Percentiles rank a stretch among this genome's conserved stretches.
These are phyloP conservation scores for Flaveria sonorensis DNA, from an alignment of 129 eudicot genomes.

Conservation along the genomic window DNA sequence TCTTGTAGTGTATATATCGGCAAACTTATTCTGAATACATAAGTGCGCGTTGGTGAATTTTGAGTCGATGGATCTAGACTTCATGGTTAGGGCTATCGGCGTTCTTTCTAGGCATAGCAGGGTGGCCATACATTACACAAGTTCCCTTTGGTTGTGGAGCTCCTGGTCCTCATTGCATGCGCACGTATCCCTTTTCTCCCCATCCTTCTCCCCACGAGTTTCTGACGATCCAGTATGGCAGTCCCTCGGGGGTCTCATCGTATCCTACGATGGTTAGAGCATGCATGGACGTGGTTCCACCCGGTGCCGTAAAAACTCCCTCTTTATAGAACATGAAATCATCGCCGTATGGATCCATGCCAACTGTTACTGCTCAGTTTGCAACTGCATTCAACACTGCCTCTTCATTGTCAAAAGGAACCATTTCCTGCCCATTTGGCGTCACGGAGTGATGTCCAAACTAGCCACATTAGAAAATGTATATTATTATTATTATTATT, in stretches of 20 bases:
- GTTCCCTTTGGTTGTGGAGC: neutral
- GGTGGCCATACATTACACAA: neutral
- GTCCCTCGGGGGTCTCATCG: conserved; percentile 16
- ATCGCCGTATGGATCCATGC: conserved; percentile 50
- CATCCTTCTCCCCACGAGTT: conserved; percentile 31
- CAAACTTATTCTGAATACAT: no score
- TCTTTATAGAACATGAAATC: conserved; percentile 63
- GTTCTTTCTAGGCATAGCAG: neutral
- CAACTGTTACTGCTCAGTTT: conserved; percentile 54
- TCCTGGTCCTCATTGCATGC: conserved; percentile 15
- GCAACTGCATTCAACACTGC: conserved; percentile 65
- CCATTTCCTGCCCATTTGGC: conserved; percentile 49
- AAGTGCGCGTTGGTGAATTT: no score
- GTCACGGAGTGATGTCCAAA: conserved; percentile 30
- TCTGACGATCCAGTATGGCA: conserved; percentile 15
- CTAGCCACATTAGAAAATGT: neutral
- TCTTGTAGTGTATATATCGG: no score
- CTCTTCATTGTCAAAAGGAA: conserved; percentile 50
- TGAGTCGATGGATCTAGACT: neutral
- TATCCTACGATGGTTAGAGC: conserved; percentile 23
- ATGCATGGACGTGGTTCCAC: conserved; percentile 56
- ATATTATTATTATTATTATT: no score
- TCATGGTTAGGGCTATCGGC: neutral
- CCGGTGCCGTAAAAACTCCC: conserved; percentile 63
- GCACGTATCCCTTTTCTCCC: conserved; percentile 32